Percentiles rank a stretch among this genome's conserved stretches.
Conservation (phyloP, 495 filamentous ascomycete species). For the Xanthoparmelia taractica region DNA sequence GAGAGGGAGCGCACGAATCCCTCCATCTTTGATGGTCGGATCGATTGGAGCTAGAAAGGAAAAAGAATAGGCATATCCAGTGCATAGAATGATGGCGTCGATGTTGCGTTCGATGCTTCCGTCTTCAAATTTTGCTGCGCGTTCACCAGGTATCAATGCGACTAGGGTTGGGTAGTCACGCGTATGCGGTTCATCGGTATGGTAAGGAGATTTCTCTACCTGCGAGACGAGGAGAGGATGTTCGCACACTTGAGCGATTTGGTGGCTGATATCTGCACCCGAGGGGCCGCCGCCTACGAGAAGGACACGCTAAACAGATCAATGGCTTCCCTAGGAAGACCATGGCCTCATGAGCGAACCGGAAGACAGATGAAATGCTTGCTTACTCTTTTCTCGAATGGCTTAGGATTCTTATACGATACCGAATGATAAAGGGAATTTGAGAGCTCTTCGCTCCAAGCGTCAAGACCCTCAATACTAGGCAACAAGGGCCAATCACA, state of each 20-base stretch:
- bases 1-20: constrained; percentile 54
- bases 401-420: too few species aligned
- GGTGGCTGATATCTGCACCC: constrained; percentile 67
- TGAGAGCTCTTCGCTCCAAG: too few species aligned
- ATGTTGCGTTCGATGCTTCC: background rate
- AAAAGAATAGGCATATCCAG: background rate
- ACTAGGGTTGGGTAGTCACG: constrained; percentile 8
- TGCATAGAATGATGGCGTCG: background rate
- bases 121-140: constrained; percentile 2
- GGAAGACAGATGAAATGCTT: too few species aligned
- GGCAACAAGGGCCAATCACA: background rate
- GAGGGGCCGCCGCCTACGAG: constrained; percentile 72
- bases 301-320: constrained; percentile 61
- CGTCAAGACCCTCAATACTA: background rate
- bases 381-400: too few species aligned
- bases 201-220: constrained; percentile 32
- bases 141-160: background rate
- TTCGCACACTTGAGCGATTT: constrained; percentile 51
- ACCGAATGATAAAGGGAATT: too few species aligned
- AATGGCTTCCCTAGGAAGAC: too few species aligned
- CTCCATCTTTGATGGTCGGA: background rate
- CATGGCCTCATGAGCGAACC: too few species aligned
- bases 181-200: constrained; percentile 10
- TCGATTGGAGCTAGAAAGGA: background rate
- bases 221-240: constrained; percentile 45